Evolutionary conservation across 805 yeast species (phyloP), one percentile per base, ranked within the genome.

Genomic region (Metschnikowia amazonensis): DNA sequence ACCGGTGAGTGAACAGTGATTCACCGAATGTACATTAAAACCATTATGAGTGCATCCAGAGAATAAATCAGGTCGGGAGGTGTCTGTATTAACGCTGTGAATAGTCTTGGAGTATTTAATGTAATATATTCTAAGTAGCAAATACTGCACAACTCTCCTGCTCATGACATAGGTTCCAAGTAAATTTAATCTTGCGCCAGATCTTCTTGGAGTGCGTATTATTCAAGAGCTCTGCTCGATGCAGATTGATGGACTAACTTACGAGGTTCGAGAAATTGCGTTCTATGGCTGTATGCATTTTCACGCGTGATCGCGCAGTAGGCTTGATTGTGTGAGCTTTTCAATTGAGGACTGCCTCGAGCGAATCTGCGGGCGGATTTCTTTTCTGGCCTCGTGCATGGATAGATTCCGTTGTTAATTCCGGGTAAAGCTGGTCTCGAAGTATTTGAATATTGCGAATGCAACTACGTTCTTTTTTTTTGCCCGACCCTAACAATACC

Each of bases 201-300:
- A 24, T 35, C 38, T 23, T 23, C 13, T 20, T 16, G 38, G 14
- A 14, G 38, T 24, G 38, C 29, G 29, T 24, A 14, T 18, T 20
- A 34, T 34, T 13, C n/a, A 9, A 21, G 8, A 34, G n/a, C 7
- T 8, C 11, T 16, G n/a, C 38, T n/a, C 29, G 18, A 23, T 23
- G 38, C 38, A 35, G 38, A 6, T 23, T 10, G 10, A 13, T 23
- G 20, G 25, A 14, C 23, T 17, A 9, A 34, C 37, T 14, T 35
- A 35, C 38, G 38, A 35, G 29, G n/a, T 35, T 35, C 38, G 29
- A 35, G 20, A 35, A 35, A 23, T 35, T 23, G 29, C 38, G 38
- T 14, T n/a, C 38, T 18, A 23, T 34, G 9, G 10, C 11, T 17
- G 35, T 17, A 23, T 35, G 38, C 38, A 16, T 11, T 1, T 16